Conservation (phyloP, 2,329 filamentous ascomycete genomes). For the Aspergillus spinulosporus region DNA sequence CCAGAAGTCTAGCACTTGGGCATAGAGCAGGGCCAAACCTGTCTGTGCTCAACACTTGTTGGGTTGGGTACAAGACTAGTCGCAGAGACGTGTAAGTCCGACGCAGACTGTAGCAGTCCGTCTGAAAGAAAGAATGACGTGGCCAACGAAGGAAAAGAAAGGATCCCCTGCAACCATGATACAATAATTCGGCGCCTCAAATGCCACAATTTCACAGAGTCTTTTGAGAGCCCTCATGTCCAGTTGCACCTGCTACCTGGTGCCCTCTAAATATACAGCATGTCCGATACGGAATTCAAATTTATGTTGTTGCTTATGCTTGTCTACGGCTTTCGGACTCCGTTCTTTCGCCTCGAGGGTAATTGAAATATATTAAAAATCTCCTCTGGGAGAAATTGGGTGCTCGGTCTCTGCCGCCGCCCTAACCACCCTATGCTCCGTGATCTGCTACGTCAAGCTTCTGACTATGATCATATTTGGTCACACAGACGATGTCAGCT, state of each 20-base stretch:
- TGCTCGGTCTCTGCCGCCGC: background rate
- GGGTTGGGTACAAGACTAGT: conserved; percentile 17
- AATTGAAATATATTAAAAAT: background rate
- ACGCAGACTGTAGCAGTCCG: background rate
- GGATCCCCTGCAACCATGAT: background rate
- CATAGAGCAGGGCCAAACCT: conserved; percentile 12
- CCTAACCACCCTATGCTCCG: background rate
- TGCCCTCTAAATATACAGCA: background rate
- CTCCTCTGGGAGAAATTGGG: background rate
- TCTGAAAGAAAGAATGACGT: conserved; percentile 20
- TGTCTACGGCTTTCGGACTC: background rate
- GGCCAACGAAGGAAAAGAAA: conserved; percentile 19
- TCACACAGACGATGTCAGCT: background rate
- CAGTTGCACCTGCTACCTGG: background rate
- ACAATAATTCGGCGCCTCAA: background rate
- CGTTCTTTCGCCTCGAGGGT: background rate
- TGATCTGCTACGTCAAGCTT: background rate
- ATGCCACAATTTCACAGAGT: background rate
- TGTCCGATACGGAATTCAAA: background rate
- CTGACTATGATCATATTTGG: background rate
- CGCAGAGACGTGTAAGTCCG: conserved; percentile 15
- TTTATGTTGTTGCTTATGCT: background rate
- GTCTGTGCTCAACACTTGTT: conserved; percentile 16
- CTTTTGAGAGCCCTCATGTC: background rate
- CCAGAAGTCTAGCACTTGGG: background rate